Evolutionary conservation across 2,329 filamentous ascomycete genomes (phyloP), one percentile per base, ranked within the genome.

Genomic region (Arachnomyces sp.): DNA sequence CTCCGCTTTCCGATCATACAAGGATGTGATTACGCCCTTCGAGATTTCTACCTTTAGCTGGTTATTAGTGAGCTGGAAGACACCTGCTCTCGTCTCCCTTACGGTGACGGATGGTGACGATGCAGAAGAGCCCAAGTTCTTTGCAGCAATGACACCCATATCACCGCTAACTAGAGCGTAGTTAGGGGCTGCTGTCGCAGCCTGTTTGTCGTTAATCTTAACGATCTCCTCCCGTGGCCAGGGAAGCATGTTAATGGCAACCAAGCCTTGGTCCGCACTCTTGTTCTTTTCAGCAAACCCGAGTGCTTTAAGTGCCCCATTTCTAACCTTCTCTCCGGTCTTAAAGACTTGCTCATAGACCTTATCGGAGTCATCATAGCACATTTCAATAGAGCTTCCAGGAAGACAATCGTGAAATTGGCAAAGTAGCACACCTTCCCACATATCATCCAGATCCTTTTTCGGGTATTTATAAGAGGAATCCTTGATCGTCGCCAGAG

Each of bases 401-500:
- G 92, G 92, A 38, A 98, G 72, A 59, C 92, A 96, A 59, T 98
- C 92, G 50, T 98, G 92, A 72, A 98, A 98, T 56, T 98, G 92
- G 50, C 90, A 96, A 17, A 96, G 76, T 16, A 96, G 72, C 2
- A 90, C 82, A 40, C 76, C 74, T 67, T 96, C 90, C 92, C 92
- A 98, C 80, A 98, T 93, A 42, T 82, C 75, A 57, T 98, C 92
- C 40, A 98, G 81, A n/a, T 92, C 79, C 57, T 84, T 78, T 65
- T 94, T 95, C 7, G 92, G 92, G 58, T 96, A 98, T 55, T 82
- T 83, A 68, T 94, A 96, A 2, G 71, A 70, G 45, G 81, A 70
- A 20, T 51, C 43, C 52, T 79, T 78, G 46, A 96, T 67, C 2
- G 84, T 92, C 4, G 87, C 88, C 49, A 94, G 67, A 0, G 92